Percentiles rank a stretch among this genome's conserved stretches.
Evolutionary conservation across 2,329 filamentous ascomycete genomes (phyloP).

Genomic region (Mollisiaceae sp.): DNA sequence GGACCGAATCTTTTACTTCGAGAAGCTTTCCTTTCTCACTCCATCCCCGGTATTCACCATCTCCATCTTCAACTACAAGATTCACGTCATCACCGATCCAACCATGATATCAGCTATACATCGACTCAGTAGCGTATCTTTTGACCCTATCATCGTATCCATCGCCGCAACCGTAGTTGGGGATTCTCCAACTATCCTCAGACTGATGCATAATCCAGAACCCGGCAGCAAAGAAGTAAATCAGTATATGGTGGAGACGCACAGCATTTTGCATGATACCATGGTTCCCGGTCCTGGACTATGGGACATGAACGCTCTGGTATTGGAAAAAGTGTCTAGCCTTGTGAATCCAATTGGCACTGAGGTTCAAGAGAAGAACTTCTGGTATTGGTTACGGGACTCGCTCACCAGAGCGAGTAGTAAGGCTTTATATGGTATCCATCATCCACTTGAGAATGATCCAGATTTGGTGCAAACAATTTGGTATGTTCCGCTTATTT

Average conservation of each 20-base stretch:
- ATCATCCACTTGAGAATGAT: neutral
- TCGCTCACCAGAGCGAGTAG: neutral
- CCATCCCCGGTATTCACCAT: neutral
- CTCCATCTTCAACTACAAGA: neutral
- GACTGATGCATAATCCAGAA: neutral
- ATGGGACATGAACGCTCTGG: neutral
- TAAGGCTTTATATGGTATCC: neutral
- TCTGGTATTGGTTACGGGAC: neutral
- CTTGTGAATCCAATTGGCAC: neutral
- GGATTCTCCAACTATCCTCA: neutral
- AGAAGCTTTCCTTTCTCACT: neutral
- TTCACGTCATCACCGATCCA: conserved; percentile 2
- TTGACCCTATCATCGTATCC: neutral
- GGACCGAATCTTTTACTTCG: neutral
- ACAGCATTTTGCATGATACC: neutral
- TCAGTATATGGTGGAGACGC: neutral
- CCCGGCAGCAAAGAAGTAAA: neutral
- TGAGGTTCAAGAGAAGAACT: neutral
- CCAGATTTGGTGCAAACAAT: conserved; percentile 1
- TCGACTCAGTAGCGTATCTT: neutral
- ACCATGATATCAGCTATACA: neutral
- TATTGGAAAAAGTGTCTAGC: neutral
- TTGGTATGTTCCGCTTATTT: neutral
- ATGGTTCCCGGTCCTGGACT: neutral
- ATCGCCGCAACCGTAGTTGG: neutral